Evolutionary conservation across 352 stramenopile species (phyloP).

Genomic region (Phytophthora fragariaefolia): DNA sequence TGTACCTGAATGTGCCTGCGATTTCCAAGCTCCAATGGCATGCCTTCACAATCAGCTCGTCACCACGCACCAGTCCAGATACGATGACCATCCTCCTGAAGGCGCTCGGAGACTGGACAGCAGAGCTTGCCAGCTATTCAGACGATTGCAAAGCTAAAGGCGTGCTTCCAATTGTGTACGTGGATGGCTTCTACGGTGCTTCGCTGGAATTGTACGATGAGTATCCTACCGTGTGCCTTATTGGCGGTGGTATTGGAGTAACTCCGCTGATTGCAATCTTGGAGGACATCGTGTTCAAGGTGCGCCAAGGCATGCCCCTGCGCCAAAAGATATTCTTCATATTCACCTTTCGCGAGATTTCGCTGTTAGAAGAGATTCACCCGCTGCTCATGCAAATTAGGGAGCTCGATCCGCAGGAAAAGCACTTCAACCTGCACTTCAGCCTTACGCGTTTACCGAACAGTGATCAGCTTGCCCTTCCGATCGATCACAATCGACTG

Average conservation of each 20-base stretch:
- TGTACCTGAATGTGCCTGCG: neutral
- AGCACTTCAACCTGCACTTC: neutral
- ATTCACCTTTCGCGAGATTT: neutral
- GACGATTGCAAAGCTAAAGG: neutral
- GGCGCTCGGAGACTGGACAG: neutral
- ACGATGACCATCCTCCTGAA: neutral
- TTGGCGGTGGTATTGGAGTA: neutral
- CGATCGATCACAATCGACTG: neutral
- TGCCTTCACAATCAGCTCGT: neutral
- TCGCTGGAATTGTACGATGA: conserved; percentile 1
- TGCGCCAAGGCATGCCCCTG: neutral
- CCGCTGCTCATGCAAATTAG: neutral
- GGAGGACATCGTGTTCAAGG: neutral
- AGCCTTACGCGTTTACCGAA: neutral
- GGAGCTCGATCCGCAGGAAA: neutral
- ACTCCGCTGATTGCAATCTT: neutral
- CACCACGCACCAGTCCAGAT: neutral
- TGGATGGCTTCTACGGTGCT: neutral
- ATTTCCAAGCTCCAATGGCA: conserved; percentile 4
- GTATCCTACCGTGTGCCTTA: neutral
- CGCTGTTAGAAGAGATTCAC: neutral
- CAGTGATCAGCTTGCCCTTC: neutral
- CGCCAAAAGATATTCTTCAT: neutral
- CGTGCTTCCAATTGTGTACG: neutral
- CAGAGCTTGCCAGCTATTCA: neutral